phyloP scores from a whole-genome alignment of 2,329 filamentous ascomycete genomes.

The Aspergillus neotritici region DNA sequence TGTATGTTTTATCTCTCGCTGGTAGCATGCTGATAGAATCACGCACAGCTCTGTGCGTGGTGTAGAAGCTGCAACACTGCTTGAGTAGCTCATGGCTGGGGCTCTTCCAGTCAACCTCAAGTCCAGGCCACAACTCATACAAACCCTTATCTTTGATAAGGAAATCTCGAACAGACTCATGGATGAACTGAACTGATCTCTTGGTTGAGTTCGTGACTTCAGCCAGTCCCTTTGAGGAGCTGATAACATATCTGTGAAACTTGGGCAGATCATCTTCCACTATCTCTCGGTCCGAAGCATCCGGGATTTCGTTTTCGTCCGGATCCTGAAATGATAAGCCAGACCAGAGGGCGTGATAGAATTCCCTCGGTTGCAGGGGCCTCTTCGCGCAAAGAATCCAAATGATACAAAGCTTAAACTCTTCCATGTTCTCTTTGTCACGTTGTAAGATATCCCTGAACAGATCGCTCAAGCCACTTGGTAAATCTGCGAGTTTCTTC shows the following conservation, averaged over 20 bases:
- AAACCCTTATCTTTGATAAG: conserved; percentile 27
- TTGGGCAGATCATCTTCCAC: too few species aligned
- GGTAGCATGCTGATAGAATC: not conserved
- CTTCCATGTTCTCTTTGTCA: conserved; percentile 39
- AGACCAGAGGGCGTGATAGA: conserved; percentile 16
- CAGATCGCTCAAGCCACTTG: conserved; percentile 40
- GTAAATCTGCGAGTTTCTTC: conserved; percentile 36
- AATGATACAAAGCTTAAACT: conserved; percentile 45
- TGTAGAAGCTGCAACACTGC: conserved; percentile 18
- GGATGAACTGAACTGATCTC: conserved; percentile 31
- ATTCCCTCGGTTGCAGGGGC: conserved; percentile 30
- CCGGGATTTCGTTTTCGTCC: conserved; percentile 1
- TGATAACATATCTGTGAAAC: conserved; percentile 15
- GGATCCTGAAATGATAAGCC: conserved; percentile 6
- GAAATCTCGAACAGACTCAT: conserved; percentile 33
- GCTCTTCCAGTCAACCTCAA: conserved; percentile 19
- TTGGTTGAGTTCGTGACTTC: conserved; percentile 21
- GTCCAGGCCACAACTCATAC: conserved; percentile 27
- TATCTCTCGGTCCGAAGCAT: conserved; percentile 2
- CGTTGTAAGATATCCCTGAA: conserved; percentile 50
- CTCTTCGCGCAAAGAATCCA: conserved; percentile 49
- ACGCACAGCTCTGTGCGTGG: not conserved
- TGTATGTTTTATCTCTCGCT: not conserved
- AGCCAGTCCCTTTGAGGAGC: conserved; percentile 28
- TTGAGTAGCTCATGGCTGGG: conserved; percentile 43